Percentiles rank a stretch among this genome's conserved stretches.
Conservation (phyloP, 441 rosid species). For the Metrosideros polymorpha region DNA sequence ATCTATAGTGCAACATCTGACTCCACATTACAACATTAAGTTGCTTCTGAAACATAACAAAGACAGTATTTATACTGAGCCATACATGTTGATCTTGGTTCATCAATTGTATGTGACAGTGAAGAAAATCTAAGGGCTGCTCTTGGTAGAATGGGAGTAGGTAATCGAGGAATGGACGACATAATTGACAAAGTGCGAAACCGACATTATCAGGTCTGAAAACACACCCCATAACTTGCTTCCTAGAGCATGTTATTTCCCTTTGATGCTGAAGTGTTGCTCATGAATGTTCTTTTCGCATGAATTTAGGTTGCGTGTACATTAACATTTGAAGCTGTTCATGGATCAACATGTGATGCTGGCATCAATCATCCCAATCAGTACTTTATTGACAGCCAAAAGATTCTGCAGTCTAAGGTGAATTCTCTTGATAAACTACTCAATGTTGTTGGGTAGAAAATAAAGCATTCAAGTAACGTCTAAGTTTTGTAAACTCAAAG, state of each 20-base stretch:
- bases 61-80: not conserved
- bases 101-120: constrained; percentile 22
- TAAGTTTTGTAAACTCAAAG: not conserved
- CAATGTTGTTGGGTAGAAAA: not conserved
- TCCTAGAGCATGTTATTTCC: not conserved
- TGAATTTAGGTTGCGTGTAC: constrained; percentile 85
- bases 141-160: constrained; percentile 69
- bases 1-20: not conserved
- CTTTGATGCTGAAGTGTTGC: not conserved
- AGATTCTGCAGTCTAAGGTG: constrained; percentile 4
- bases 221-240: not conserved
- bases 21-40: not conserved
- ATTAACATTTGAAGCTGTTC: constrained; percentile 78
- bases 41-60: not conserved
- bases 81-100: not conserved
- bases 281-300: not conserved
- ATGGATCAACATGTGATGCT: constrained; percentile 59
- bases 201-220: constrained; percentile 74
- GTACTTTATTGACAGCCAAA: constrained; percentile 10
- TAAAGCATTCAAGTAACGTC: not conserved
- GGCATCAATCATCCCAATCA: constrained; percentile 82
- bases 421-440: not conserved
- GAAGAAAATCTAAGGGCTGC: constrained; percentile 88
- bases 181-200: constrained; percentile 75
- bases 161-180: constrained; percentile 54